phyloP scores from a whole-genome alignment of 2,329 filamentous ascomycete species.

The Paraphoma chrysanthemicola region DNA sequence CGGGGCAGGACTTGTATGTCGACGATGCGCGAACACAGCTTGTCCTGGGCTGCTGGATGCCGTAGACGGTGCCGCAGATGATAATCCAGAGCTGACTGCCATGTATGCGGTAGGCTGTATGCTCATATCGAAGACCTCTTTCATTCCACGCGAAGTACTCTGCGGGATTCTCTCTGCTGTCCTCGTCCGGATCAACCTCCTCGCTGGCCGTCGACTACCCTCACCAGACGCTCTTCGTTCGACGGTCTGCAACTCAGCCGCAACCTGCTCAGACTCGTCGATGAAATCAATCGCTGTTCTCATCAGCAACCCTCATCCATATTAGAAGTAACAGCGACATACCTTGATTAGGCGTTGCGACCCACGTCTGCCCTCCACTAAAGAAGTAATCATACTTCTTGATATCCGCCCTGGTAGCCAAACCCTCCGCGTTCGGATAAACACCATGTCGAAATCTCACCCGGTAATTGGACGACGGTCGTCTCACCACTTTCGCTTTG shows the following conservation, averaged over 20 bases:
- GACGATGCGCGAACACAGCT: neutral
- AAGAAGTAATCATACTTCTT: conserved; percentile 37
- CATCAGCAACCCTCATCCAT: neutral
- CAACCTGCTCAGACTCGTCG: conserved; percentile 21
- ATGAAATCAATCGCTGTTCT: conserved; percentile 21
- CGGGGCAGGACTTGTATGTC: conserved; percentile 11
- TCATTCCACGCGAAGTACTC: neutral
- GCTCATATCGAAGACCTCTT: neutral
- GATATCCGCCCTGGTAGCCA: conserved; percentile 26
- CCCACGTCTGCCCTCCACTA: conserved; percentile 19
- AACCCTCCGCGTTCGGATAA: conserved; percentile 17
- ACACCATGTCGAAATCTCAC: conserved; percentile 30
- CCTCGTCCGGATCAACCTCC: conserved; percentile 1
- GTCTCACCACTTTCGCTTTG: conserved; percentile 6
- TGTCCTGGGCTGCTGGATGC: conserved; percentile 3
- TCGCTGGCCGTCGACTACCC: conserved; percentile 6
- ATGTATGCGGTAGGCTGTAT: neutral
- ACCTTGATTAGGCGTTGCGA: conserved; percentile 19
- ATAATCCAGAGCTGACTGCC: neutral
- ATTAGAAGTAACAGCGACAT: neutral
- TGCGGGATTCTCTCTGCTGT: conserved; percentile 5
- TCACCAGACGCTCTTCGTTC: neutral
- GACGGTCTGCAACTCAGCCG: conserved; percentile 11
- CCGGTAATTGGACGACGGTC: conserved; percentile 19
- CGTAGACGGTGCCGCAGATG: neutral